phyloP scores from a whole-genome alignment of 768 basidiomycete genomes.

The Kwoniella dejecticola region DNA sequence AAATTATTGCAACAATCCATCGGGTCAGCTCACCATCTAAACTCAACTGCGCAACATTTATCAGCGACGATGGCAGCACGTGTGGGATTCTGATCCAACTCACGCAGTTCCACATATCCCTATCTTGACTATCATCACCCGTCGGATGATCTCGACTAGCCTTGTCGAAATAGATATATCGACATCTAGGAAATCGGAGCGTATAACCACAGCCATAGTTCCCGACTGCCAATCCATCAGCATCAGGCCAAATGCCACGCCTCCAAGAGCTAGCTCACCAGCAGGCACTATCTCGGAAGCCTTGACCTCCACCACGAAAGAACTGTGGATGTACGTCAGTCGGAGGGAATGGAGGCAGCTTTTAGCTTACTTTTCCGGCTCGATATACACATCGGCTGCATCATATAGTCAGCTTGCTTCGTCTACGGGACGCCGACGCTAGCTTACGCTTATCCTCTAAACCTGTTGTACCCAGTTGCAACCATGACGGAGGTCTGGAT shows the following conservation, averaged over 20 bases:
- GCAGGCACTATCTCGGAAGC: conserved; percentile 84
- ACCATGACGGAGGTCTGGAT: conserved; percentile 70
- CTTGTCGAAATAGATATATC: conserved; percentile 73
- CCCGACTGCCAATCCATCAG: conserved; percentile 59
- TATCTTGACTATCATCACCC: conserved; percentile 50
- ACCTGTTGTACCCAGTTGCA: conserved; percentile 47
- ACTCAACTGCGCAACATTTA: conserved; percentile 21
- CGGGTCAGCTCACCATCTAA: conserved; percentile 23
- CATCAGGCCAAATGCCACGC: neutral
- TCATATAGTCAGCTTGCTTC: too few species aligned
- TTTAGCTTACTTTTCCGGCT: conserved; percentile 74
- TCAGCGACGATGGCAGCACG: neutral
- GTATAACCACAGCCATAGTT: conserved; percentile 83
- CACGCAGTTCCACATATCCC: conserved; percentile 56
- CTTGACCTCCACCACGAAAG: conserved; percentile 90
- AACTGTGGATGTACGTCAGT: conserved; percentile 59
- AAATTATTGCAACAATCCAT: neutral
- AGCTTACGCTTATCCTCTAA: conserved; percentile 54
- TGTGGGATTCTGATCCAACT: conserved; percentile 4
- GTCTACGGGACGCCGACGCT: conserved; percentile 61
- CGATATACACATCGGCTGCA: conserved; percentile 88
- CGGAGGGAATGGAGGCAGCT: neutral
- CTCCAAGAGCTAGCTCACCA: conserved; percentile 58
- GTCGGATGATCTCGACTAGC: conserved; percentile 36
- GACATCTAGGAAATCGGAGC: conserved; percentile 89